phyloP scores from a whole-genome alignment of 495 filamentous ascomycete species.

The Lasiosphaeris hirsuta region DNA sequence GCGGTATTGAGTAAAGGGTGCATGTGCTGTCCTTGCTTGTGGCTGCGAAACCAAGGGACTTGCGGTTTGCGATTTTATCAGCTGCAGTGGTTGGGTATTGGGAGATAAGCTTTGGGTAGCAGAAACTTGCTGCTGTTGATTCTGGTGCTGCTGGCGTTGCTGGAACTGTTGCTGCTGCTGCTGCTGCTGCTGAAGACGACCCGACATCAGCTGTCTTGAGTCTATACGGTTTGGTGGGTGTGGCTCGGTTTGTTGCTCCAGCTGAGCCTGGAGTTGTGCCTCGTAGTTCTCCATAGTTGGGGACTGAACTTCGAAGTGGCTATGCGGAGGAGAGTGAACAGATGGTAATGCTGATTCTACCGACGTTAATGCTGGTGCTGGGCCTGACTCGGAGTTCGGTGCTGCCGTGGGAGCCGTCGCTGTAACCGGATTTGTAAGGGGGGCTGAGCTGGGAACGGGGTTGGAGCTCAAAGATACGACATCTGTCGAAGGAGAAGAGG shows the following conservation, averaged over 20 bases:
- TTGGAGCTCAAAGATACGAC: neutral
- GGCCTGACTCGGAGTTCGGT: neutral
- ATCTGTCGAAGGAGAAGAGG: neutral
- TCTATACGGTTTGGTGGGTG: slow-evolving; percentile 15
- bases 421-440: too few relatives aligned
- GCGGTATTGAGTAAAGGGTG: slow-evolving; percentile 23
- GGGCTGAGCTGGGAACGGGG: neutral
- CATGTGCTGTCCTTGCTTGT: slow-evolving; percentile 17
- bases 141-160: slow-evolving; percentile 24
- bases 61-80: slow-evolving; percentile 17
- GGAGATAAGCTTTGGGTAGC: slow-evolving; percentile 22
- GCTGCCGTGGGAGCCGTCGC: too few relatives aligned
- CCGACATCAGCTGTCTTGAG: slow-evolving; percentile 14
- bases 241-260: slow-evolving; percentile 25
- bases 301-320: slow-evolving; percentile 30
- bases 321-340: slow-evolving; percentile 21
- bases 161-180: slow-evolving; percentile 22
- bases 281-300: slow-evolving; percentile 33
- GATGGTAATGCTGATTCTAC: slow-evolving; percentile 18
- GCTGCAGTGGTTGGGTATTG: slow-evolving; percentile 25
- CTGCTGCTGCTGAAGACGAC: slow-evolving; percentile 23
- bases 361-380: slow-evolving; percentile 3
- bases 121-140: slow-evolving; percentile 25
- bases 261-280: slow-evolving; percentile 32
- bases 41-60: slow-evolving; percentile 20